phyloP scores from a whole-genome alignment of 164 flowering plant genomes.

The Nymphaea thermarum region DNA sequence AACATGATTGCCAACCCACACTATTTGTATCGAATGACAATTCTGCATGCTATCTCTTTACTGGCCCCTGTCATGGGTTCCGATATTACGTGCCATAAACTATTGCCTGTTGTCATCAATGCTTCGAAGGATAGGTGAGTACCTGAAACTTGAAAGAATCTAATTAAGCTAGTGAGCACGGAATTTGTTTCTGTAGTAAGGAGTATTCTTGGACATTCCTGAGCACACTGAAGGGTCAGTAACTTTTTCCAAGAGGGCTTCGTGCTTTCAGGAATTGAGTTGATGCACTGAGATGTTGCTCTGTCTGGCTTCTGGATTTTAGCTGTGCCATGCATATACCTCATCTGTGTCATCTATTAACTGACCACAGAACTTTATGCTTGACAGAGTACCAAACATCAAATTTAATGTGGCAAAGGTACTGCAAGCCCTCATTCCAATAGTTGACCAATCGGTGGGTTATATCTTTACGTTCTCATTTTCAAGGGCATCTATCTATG shows the following conservation, averaged over 20 bases:
- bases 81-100: slow-evolving; percentile 81
- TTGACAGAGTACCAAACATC: slow-evolving; percentile 72
- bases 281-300: not conserved
- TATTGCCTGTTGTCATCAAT: slow-evolving; percentile 60
- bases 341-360: not conserved
- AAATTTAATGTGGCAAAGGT: slow-evolving; percentile 86
- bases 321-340: not conserved
- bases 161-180: not conserved
- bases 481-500: no score
- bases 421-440: slow-evolving; percentile 62
- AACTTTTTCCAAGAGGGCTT: no score
- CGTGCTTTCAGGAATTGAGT: not conserved
- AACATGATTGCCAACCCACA: slow-evolving; percentile 77
- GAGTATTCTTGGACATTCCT: no score
- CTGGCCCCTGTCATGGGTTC: slow-evolving; percentile 94
- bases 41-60: slow-evolving; percentile 69
- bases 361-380: not conserved
- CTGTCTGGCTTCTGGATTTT: not conserved
- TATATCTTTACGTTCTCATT: not conserved
- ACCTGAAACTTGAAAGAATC: no score
- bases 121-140: slow-evolving; percentile 77
- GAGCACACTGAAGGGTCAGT: no score
- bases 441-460: slow-evolving; percentile 70
- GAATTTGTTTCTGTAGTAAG: no score
- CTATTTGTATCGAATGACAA: slow-evolving; percentile 83